phyloP scores from a whole-genome alignment of 345 rosid genomes.

The Salix koriyanagi region DNA sequence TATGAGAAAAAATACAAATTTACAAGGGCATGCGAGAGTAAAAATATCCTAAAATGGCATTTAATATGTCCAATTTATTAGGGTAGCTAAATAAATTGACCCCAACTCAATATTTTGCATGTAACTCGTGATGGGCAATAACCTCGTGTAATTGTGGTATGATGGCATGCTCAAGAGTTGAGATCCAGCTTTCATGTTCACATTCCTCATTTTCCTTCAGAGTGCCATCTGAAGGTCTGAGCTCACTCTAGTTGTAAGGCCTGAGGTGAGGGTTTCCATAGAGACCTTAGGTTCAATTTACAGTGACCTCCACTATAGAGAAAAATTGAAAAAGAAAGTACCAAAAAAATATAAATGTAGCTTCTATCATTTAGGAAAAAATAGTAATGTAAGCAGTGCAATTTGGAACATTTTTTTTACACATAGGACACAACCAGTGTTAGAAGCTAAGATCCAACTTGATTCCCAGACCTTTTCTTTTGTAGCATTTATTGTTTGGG shows the following conservation, averaged over 20 bases:
- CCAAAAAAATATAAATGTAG: background rate
- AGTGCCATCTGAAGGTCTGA: background rate
- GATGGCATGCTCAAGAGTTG: too few relatives aligned
- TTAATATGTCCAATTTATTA: too few relatives aligned
- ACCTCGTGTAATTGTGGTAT: too few relatives aligned
- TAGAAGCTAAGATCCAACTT: background rate
- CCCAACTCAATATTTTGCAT: too few relatives aligned
- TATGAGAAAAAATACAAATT: too few relatives aligned
- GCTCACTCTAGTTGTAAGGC: background rate
- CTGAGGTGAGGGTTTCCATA: background rate
- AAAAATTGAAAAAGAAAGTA: background rate
- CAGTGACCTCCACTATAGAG: background rate
- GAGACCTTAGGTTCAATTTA: background rate
- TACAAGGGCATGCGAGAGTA: too few relatives aligned
- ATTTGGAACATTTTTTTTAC: background rate
- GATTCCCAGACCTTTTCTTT: background rate
- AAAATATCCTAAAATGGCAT: too few relatives aligned
- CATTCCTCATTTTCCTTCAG: background rate
- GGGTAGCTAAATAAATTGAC: too few relatives aligned
- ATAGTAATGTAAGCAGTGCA: background rate
- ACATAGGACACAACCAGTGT: background rate
- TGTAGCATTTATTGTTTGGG: background rate
- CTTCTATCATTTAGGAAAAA: background rate
- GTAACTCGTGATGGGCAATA: too few relatives aligned
- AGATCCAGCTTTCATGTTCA: background rate